phyloP scores from a whole-genome alignment of 2,329 filamentous ascomycete species.

The Botrytis tulipae region DNA sequence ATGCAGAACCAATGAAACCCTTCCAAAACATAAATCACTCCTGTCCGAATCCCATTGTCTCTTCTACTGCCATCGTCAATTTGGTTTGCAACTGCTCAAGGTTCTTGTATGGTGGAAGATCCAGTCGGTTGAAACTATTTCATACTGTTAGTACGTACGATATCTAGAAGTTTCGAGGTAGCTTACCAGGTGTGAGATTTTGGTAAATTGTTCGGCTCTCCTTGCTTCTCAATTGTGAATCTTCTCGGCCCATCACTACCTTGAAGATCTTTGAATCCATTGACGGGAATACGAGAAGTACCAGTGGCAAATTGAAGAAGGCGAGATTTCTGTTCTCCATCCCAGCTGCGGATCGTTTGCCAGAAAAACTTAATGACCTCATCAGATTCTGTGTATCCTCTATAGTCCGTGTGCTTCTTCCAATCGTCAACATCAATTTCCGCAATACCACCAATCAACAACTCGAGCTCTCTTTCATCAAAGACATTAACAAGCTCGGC shows the following conservation, averaged over 20 bases:
- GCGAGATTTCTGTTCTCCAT: slow-evolving; percentile 96
- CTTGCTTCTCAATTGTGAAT: slow-evolving; percentile 98
- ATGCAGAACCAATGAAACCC: slow-evolving; percentile 26
- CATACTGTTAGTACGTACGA: slow-evolving; percentile 26
- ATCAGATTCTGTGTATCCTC: slow-evolving; percentile 95
- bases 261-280: slow-evolving; percentile 98
- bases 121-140: slow-evolving; percentile 88
- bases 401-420: slow-evolving; percentile 99
- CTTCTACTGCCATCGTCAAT: slow-evolving; percentile 94
- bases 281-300: slow-evolving; percentile 96
- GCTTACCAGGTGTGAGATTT: slow-evolving; percentile 97
- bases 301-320: slow-evolving; percentile 96
- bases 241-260: slow-evolving; percentile 91
- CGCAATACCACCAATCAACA: slow-evolving; percentile 98
- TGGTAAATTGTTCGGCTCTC: slow-evolving; percentile 83
- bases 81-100: slow-evolving; percentile 84
- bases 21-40: slow-evolving; percentile 55
- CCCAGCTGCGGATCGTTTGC: slow-evolving; percentile 96
- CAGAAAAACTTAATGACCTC: slow-evolving; percentile 99
- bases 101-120: slow-evolving; percentile 89
- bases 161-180: background rate
- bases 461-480: slow-evolving; percentile 92
- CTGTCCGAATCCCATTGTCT: slow-evolving; percentile 98
- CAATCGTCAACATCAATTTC: slow-evolving; percentile 99
- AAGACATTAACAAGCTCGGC: slow-evolving; percentile 97